These are phyloP conservation scores for Neurospora sp. DNA, from an alignment of 2,329 filamentous ascomycete species.

Conservation along the genomic window DNA sequence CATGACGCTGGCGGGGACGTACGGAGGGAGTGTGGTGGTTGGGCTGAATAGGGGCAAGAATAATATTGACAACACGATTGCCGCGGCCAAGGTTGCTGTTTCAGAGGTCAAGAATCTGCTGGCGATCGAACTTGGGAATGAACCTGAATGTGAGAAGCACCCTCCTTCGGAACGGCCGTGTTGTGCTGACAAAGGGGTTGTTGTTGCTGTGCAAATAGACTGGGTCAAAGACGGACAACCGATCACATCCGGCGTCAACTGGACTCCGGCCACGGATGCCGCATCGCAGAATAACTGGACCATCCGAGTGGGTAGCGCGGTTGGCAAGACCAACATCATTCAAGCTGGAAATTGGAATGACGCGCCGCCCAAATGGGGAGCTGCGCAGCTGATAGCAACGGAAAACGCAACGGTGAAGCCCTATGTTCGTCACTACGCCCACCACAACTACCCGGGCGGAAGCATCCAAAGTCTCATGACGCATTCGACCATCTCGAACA, in stretches of 20 bases:
- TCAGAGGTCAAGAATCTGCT: slow-evolving; percentile 36
- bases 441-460: slow-evolving; percentile 39
- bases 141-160: slow-evolving; percentile 39
- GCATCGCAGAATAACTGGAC: slow-evolving; percentile 30
- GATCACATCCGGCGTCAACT: slow-evolving; percentile 25
- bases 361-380: slow-evolving; percentile 27
- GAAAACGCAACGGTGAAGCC: slow-evolving; percentile 26
- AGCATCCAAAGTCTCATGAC: slow-evolving; percentile 33
- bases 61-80: slow-evolving; percentile 42
- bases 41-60: slow-evolving; percentile 45
- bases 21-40: slow-evolving; percentile 38
- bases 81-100: slow-evolving; percentile 36
- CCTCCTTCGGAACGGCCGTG: neutral
- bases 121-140: slow-evolving; percentile 47
- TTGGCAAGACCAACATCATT: slow-evolving; percentile 26
- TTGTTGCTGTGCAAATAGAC: slow-evolving; percentile 16
- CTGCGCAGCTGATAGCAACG: slow-evolving; percentile 27
- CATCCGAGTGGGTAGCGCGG: slow-evolving; percentile 24
- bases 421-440: slow-evolving; percentile 33
- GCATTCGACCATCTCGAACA: slow-evolving; percentile 29
- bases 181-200: neutral
- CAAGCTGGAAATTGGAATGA: slow-evolving; percentile 31
- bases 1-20: slow-evolving; percentile 37
- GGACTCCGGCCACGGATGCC: slow-evolving; percentile 27
- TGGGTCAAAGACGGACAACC: slow-evolving; percentile 26